Evolutionary conservation across 1,284 basidiomycete genomes (phyloP), one percentile per base, ranked within the genome.

Genomic region (Malassezia globosa): DNA sequence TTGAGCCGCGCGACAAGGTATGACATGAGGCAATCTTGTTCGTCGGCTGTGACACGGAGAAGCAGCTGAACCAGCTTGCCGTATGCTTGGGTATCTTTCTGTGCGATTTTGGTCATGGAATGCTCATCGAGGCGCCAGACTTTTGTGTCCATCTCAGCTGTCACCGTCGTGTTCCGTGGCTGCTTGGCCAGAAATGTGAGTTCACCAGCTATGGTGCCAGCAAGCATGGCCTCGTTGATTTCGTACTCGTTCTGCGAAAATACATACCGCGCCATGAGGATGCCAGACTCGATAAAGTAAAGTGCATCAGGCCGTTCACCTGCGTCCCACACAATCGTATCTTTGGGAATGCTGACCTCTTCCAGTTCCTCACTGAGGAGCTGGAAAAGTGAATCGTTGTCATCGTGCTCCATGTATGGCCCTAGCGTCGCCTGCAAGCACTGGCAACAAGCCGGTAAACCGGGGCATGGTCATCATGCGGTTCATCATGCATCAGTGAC

Each of bases 231-330:
- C 39, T 71, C 68, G 48, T 66, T 62, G 48, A 71, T 60, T 46
- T 66, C 65, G 48, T 62, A 69, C 43, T 65, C 57, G 45, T 68
- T 63, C 41, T 69, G 63, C 2, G 59, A 54, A 29, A 69, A 71
- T 31, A 64, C 56, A 47, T 71, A 71, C 1, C 61, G 48, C 11
- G 66, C 68, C 26, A 66, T 67, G 38, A 71, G 51, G 37, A 69
- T 67, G 10, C 68, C 68, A 8, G 48, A 48, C 47, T 71, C 66
- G 47, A 71, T 71, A 24, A 71, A 55, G 51, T 69, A 71, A 19
- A 69, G 29, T 19, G 84, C 87, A 66, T 92, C 84, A 0, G 88
- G 77, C 0, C 72, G 64, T 37, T 89, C 85, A 19, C 79, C 81
- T 48, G 82, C 82, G 6, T 73, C 75, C 61, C 87, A 96, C 0